Base-by-base conservation (phyloP, 2,329 filamentous ascomycete species). In the Xylaria sp. region DNA sequence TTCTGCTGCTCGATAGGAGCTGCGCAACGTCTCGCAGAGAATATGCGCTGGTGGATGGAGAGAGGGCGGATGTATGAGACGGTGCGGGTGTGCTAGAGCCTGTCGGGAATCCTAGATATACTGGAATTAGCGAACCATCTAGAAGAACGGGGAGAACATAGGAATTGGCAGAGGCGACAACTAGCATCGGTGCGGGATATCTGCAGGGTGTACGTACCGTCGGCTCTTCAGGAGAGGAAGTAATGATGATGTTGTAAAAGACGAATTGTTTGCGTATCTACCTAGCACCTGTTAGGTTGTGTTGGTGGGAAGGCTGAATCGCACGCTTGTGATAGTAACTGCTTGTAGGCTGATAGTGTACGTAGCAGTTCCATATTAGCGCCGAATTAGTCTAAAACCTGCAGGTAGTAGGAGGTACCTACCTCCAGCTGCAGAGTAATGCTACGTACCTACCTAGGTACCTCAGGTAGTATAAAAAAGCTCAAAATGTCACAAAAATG, bases 221-320 rank as follows among this genome's bases (percentile, higher is more conserved):
- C 44, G 42, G 57, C 54, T 59, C 59, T 46, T 15, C 11, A 40
- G 31, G 44, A 26, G 15, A 17, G 46, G 36, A 44, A 15, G 26
- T 62, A 42, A 26, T 57, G 59, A 40, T 59, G 62, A 65, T 59
- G 64, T 53, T 54, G 66, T 57, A 44, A 28, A 42, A 56, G 57
- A 44, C 17, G 44, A 28, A 23, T 53, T 40, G 59, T 44, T 57
- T 60, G 62, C 42, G 23, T 38, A 48, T 51, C 36, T 38, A 48
- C 44, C 36, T 46, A 61, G 49, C 42, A 59, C 44, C 23, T 17
- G 28, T 59, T 59, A 48, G 38, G 31, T 58, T 28, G 31, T 46
- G 49, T 64, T 63, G 67, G 61, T 42, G 26, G 63, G 67, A 71
- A 71, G 69, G 69, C 69, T 71, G 69, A 69, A 65, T 69, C 61